Percentiles rank a stretch among this genome's conserved stretches.
phyloP scores from a whole-genome alignment of 2,329 filamentous ascomycete species.

The Sclerotinia nivalis region DNA sequence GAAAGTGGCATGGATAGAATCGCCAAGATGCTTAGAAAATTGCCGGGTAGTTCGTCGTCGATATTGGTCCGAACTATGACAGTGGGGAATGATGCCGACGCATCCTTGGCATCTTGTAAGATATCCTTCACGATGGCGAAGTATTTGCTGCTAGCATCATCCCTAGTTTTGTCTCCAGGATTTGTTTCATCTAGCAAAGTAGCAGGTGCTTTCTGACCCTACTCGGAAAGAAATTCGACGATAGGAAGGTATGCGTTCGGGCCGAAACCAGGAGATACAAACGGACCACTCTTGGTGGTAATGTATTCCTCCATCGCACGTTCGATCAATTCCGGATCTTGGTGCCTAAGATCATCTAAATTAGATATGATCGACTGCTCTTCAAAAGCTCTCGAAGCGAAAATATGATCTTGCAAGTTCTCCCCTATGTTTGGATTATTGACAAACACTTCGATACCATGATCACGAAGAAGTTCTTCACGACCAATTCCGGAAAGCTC shows the following conservation, averaged over 20 bases:
- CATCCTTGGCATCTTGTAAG: too few relatives aligned
- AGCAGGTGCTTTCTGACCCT: neutral
- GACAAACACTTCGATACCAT: slow-evolving; percentile 28
- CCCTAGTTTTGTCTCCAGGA: neutral
- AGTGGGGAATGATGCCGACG: too few relatives aligned
- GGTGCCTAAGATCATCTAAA: neutral
- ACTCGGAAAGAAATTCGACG: neutral
- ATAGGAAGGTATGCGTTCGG: neutral
- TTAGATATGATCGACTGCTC: neutral
- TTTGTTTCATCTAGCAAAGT: neutral
- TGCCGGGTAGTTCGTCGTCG: slow-evolving; percentile 41
- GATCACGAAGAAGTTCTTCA: slow-evolving; percentile 26
- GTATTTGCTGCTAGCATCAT: neutral
- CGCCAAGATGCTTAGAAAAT: slow-evolving; percentile 57
- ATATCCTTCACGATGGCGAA: too few relatives aligned
- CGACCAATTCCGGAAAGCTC: slow-evolving; percentile 42
- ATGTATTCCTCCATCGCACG: neutral
- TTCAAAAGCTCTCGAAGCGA: neutral
- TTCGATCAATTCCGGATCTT: neutral
- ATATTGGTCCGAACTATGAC: neutral
- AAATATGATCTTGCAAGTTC: slow-evolving; percentile 18
- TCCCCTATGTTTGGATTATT: slow-evolving; percentile 28
- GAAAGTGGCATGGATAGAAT: slow-evolving; percentile 44
- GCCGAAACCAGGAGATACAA: neutral
- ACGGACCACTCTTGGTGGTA: neutral